phyloP scores from a whole-genome alignment of 176 grass and related monocot species.

The Zoysia japonica region DNA sequence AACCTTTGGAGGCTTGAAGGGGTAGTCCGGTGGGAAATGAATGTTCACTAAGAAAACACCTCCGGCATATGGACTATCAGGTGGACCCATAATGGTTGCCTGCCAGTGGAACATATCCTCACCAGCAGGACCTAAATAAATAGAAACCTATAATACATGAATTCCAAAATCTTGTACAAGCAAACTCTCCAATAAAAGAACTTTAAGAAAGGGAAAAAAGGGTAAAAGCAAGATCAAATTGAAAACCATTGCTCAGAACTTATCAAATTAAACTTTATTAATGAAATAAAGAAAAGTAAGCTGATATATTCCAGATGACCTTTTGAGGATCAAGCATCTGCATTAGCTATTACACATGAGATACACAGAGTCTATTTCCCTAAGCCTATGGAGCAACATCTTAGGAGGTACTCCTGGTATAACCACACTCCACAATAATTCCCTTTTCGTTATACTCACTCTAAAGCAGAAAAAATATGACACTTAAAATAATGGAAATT shows the following conservation, averaged over 20 bases:
- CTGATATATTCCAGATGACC: background rate
- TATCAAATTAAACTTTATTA: background rate
- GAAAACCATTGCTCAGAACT: background rate
- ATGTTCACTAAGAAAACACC: conserved; percentile 65
- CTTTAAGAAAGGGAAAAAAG: background rate
- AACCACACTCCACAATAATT: background rate
- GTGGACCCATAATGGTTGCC: conserved; percentile 61
- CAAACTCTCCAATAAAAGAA: background rate
- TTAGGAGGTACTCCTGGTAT: background rate
- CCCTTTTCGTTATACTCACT: background rate
- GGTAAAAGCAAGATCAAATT: background rate
- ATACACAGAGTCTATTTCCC: conserved; percentile 2
- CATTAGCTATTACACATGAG: conserved; percentile 20
- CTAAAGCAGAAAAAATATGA: background rate
- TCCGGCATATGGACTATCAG: conserved; percentile 65
- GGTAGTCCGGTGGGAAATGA: conserved; percentile 63
- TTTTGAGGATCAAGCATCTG: conserved; percentile 37
- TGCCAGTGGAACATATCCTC: conserved; percentile 76
- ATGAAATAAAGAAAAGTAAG: background rate
- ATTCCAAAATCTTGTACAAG: conserved; percentile 6
- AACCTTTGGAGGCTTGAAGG: conserved; percentile 66
- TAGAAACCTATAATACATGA: conserved; percentile 30
- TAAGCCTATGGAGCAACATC: background rate
- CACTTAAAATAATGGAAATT: background rate
- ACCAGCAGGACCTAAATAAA: conserved; percentile 58